Base-by-base conservation (phyloP, 2,329 filamentous ascomycete genomes). In the Fusarium keratoplasticum region DNA sequence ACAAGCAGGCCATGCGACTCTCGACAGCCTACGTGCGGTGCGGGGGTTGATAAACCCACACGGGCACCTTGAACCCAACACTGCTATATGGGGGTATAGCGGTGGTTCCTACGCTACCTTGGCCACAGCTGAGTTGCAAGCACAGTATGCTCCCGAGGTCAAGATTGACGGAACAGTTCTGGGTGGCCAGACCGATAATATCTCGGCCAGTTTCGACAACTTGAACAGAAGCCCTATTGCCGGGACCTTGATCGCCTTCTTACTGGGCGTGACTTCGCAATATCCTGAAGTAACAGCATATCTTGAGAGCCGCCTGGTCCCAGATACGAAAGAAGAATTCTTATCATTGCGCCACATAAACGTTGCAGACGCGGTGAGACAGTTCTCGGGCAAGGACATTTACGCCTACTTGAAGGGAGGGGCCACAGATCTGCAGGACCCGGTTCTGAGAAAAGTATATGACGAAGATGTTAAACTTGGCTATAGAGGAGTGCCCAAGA, bases 11-110 rank as follows among this genome's bases (percentile, higher is more conserved):
- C 81, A 86, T 59, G 82, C 83, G 1, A 83, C 83, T 9, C 77
- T 86, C 29, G 83, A 87, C 66, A 80, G 81, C 2, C 66, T 86
- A 4, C 82, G 84, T 10, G 84, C 84, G 2, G 82, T 83, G 4
- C 68, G 83, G 6, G 70, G 70, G 14, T 62, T 67, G 16, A 27
- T 71, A 1, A 63, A 38, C 2, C 6, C 64, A 14, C 59, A n/a
- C 1, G n/a, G 52, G 1, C 25, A 10, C 3, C 3, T 8, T 0
- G 44, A 35, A 6, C 61, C 69, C 6, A 71, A 18, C 6, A 66
- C 64, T 13, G 47, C 63, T 0, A 64, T 73, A 1, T 76, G 74
- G 74, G 76, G 74, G 20, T 78, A 78, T 8, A 78, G 76, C 14
- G 76, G 76, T 8, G 76, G 76, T 2, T 69, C 67, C 0, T 69